Conservation (phyloP, 176 grass and related monocot species). For the Carex scoparia region DNA sequence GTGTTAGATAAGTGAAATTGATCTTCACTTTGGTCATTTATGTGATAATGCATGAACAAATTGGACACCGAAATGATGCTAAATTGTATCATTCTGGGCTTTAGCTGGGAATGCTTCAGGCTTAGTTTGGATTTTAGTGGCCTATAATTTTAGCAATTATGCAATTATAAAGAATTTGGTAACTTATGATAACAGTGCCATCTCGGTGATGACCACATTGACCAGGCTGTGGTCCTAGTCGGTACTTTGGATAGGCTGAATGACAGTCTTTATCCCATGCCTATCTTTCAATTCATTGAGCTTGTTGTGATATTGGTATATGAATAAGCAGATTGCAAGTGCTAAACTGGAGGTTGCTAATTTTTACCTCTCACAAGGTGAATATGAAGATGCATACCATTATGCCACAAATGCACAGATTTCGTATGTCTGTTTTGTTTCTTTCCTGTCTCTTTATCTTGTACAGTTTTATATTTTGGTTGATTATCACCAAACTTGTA, state of each 20-base stretch:
- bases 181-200: neutral
- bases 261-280: neutral
- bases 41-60: neutral
- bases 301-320: neutral
- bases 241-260: neutral
- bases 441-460: neutral
- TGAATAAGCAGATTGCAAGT: conserved; percentile 10
- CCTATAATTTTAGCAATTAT: neutral
- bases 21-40: neutral
- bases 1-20: neutral
- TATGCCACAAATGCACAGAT: neutral
- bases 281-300: neutral
- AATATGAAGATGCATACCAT: conserved; percentile 10
- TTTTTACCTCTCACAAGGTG: conserved; percentile 18
- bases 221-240: neutral
- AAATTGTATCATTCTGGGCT: neutral
- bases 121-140: neutral
- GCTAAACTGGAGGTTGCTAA: conserved; percentile 15
- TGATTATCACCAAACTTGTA: neutral
- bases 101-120: neutral
- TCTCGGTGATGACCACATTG: neutral
- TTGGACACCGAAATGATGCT: neutral
- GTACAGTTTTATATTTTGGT: neutral
- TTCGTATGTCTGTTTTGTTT: conserved; percentile 16
- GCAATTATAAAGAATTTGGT: neutral